Base-by-base conservation (phyloP, 352 stramenopile species). In the Pythium volutum region DNA sequence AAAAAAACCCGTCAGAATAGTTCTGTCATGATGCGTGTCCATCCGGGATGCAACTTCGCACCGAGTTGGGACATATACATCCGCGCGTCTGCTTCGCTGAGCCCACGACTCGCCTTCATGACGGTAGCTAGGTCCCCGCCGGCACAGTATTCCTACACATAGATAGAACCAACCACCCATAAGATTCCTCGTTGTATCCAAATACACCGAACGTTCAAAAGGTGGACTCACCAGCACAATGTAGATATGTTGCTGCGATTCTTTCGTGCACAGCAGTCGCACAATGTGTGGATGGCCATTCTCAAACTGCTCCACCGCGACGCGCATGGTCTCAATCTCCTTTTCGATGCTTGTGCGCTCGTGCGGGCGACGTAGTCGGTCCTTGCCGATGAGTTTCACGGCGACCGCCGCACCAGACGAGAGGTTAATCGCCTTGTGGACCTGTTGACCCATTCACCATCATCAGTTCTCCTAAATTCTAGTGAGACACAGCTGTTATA, bases 221-320 rank as follows among this genome's bases (percentile, higher is more conserved):
- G 16, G 26, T 52, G 1, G 2, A 59, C 59, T 6, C 39, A 90
- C 81, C 72, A 89, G 62, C 38, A 93, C 83, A 27, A 93, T 93
- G 62, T 87, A 93, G 48, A 93, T 93, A 54, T 88, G 75, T 20
- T 87, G 71, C 64, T 91, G 79, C 41, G 83, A 93, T 59, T 91
- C 81, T 55, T 92, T 92, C 5, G 83, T 93, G 56, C 79, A 89
- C 34, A 93, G 56, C 53, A 93, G 64, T 7, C 83, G 83, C 56
- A 93, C 81, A 49, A 93, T 93, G 46, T 93, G 82, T 50, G 83
- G 83, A 58, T 93, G 83, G n/a, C 83, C 83, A 38, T 93, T 93
- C 65, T 93, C 83, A 59, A 85, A 93, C 67, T 91, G 79, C 70
- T 93, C 83, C 34, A 93, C 83, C 16, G 83, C 83, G 38, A 93